Evolutionary conservation across 148 eudicot species (phyloP), one percentile per base, ranked within the genome.

Genomic region (Heliosperma pusillum): DNA sequence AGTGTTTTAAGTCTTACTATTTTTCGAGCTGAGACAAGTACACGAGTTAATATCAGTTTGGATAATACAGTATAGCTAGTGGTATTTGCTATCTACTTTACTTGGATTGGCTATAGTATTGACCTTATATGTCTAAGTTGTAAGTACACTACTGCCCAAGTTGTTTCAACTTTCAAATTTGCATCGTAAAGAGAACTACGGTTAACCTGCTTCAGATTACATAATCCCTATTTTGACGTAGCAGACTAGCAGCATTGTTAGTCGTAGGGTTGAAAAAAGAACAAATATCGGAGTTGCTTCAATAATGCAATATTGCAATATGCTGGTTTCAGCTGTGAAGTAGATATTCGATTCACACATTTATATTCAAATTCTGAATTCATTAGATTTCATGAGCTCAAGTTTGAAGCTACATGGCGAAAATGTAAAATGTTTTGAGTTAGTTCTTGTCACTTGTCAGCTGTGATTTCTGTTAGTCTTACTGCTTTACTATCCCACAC

Each of bases 201-300:
- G 10, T 42, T 73, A 40, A 36, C 6, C 16, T 71, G 15, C 24
- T 36, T 21, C 24, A 40, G n/a, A 40, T 12, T 57, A 26, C 29
- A 20, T 40, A 15, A 26, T 69, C 30, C 73, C 73, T 24, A 44
- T 9, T 69, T 69, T 45, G n/a, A 47, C 24, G 57, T 24, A 69
- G 20, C n/a, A 17, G 72, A 22, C 33, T 24, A 69, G 20, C n/a
- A 17, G 72, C 5, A 22, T 33, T 69, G 27, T 47, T 45, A 69
- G 30, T 24, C 19, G 0, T 12, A 69, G 52, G 44, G 45, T 16
- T 20, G 26, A 40, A 55, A 71, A 17, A 22, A 26, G 9, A 36
- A 36, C 0, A 19, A 6, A n/a, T n/a, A 69, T 15, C 1, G 50
- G 10, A 53, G 27, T n/a, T 21, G 36, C 69, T 3, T 45, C 45